Base-by-base conservation (phyloP, 768 basidiomycete genomes). In the Coprinopsis marcescibilis region DNA sequence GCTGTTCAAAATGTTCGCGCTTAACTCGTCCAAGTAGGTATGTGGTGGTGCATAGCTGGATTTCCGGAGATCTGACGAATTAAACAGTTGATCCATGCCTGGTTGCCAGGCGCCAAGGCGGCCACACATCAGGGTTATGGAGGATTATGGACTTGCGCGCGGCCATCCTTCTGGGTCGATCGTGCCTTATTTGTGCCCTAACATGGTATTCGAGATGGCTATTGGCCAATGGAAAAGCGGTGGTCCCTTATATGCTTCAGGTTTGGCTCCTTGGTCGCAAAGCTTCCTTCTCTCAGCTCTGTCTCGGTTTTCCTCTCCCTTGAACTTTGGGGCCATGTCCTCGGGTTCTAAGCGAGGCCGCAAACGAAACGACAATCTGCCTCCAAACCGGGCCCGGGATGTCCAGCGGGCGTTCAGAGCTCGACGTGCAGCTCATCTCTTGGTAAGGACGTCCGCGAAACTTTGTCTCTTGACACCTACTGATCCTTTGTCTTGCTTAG, bases 341-440 rank as follows among this genome's bases (percentile, higher is more conserved):
- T 89, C n/a, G n/a, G n/a, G n/a, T n/a, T n/a, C 86, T 52, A 91
- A 89, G 69, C 82, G 89, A 58, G 89, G 89, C 51, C 78, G 89
- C 58, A 90, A 90, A 59, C 73, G 88, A 61, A 85, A 87, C 64
- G 83, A 87, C 64, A 83, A 78, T 57, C 77, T 87, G 37, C 84
- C 85, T 49, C 84, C 84, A 3, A 85, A 85, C 57, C 80, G 89
- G 52, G 89, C 90, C 23, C 72, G 91, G 48, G 91, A 93, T 58
- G 88, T 92, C 14, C 90, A 94, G 61, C 69, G 90, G 59, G 90
- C 89, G 7, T 94, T 93, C 70, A 77, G 90, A 52, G 91, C 90
- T 26, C 73, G 91, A 54, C 79, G 90, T 56, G 89, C 89, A 51
- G 89, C 89, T 47, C 90, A 93, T 64, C 75, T 94, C 45, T 78